These are phyloP conservation scores for Eucalyptus pumila DNA, from an alignment of 345 rosid genomes.

Conservation along the genomic window DNA sequence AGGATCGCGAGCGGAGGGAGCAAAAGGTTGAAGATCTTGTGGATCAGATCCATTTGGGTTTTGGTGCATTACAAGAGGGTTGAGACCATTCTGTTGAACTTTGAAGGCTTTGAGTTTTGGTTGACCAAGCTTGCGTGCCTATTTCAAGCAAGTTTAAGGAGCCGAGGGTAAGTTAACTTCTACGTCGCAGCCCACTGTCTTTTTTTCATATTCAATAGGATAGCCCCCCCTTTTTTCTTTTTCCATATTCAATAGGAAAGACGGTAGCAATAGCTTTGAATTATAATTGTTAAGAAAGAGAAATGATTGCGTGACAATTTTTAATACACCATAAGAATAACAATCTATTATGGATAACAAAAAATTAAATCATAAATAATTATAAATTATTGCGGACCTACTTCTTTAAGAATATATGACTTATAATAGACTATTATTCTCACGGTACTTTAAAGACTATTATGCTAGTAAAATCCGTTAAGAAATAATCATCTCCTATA, in stretches of 20 bases:
- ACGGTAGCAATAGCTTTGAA: conserved; percentile 25
- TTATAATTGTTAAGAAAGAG: too few relatives aligned
- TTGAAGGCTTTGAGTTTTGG: neutral
- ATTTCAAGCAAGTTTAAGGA: neutral
- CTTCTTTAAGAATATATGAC: fast-evolving
- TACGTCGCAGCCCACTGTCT: neutral
- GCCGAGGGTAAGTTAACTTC: neutral
- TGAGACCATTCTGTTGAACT: neutral
- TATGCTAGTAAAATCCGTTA: too few relatives aligned
- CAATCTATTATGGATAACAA: fast-evolving
- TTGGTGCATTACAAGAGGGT: neutral
- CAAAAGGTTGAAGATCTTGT: conserved; percentile 4
- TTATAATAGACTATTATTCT: too few relatives aligned
- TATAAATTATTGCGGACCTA: too few relatives aligned
- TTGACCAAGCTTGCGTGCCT: neutral
- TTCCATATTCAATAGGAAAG: conserved; percentile 13
- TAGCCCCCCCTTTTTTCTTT: neutral
- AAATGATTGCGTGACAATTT: fast-evolving
- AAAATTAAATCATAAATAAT: too few relatives aligned
- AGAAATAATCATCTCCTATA: too few relatives aligned
- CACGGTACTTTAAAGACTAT: too few relatives aligned
- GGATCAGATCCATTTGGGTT: conserved; percentile 1
- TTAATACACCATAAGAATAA: too few relatives aligned
- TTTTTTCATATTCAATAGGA: neutral
- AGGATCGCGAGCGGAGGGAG: conserved; percentile 8